Evolutionary conservation across 176 grass and related monocot species (phyloP), one percentile per base, ranked within the genome.

Genomic region (Pontederia paniculata): DNA sequence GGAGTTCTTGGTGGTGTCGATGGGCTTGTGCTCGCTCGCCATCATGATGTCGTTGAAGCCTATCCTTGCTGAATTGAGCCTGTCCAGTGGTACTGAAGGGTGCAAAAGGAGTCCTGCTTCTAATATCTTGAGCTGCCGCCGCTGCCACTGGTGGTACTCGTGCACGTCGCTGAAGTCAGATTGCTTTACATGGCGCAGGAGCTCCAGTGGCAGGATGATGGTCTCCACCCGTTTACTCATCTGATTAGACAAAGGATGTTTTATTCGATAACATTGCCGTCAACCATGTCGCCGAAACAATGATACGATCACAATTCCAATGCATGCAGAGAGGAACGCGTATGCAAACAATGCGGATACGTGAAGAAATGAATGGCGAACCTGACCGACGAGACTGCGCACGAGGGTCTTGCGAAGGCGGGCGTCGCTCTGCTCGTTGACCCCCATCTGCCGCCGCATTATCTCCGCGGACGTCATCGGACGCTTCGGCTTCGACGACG

Each of bases 101-200:
- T 95, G 74, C 22, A 78, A 75, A 54, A 95, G 68, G 44, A 95
- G 76, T 2, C 78, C 78, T 1, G 89, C 85, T 83, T 95, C 85
- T 0, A 95, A 70, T 53, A 95, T 67, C 70, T 85, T 95, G 18
- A 95, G 48, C 70, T 95, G 89, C 5, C 89, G 78, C 44, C 80
- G 68, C 56, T 95, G 81, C 89, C 89, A 95, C 42, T 77, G 69
- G 84, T 89, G 84, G 78, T 95, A 89, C 70, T 89, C 89, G 42
- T 88, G 81, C 12, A 19, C 43, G 57, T 85, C 58, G 0, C 64
- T 42, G 70, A 95, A 95, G 66, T 95, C 89, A 0, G 78, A 61
- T 10, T 75, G 71, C 64, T 85, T 82, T 2, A 95, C 72, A 55
- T 95, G 84, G 22, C 89, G 81, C n/a, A 95, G 81, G 73, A 89